Percentiles rank a stretch among this genome's conserved stretches.
These are phyloP conservation scores for Helichrysum umbraculigerum DNA, from an alignment of 129 eudicot genomes.

Conservation along the genomic window DNA sequence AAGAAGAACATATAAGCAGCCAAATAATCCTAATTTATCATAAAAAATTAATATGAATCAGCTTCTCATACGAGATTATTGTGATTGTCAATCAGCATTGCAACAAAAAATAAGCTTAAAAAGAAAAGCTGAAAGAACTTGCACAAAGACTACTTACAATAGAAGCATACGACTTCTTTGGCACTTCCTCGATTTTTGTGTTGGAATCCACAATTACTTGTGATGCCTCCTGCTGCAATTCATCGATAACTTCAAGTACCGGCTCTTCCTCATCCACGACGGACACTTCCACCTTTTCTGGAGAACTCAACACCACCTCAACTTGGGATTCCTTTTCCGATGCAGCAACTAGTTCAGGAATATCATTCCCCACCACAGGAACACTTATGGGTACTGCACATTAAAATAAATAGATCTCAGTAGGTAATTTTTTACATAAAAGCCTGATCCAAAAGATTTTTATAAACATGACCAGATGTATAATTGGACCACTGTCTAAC, in stretches of 20 bases:
- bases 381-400: slow-evolving; percentile 41
- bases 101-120: too few species aligned
- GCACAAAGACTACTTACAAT: too few species aligned
- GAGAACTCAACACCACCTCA: slow-evolving; percentile 47
- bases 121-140: too few species aligned
- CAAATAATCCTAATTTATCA: too few species aligned
- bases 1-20: too few species aligned
- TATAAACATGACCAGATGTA: background rate
- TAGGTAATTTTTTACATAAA: too few species aligned
- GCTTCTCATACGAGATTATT: too few species aligned
- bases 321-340: slow-evolving; percentile 48
- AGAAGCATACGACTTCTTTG: too few species aligned
- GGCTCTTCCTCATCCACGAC: slow-evolving; percentile 58
- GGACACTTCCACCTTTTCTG: slow-evolving; percentile 58
- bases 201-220: slow-evolving; percentile 48
- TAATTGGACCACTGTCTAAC: too few species aligned
- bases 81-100: too few species aligned
- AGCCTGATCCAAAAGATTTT: background rate
- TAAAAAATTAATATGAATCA: too few species aligned
- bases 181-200: too few species aligned
- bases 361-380: slow-evolving; percentile 48
- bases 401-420: background rate
- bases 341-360: slow-evolving; percentile 44
- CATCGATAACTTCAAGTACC: slow-evolving; percentile 64
- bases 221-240: slow-evolving; percentile 51